Base-by-base conservation (phyloP, 805 yeast species). In the Alloascoidea africana region DNA sequence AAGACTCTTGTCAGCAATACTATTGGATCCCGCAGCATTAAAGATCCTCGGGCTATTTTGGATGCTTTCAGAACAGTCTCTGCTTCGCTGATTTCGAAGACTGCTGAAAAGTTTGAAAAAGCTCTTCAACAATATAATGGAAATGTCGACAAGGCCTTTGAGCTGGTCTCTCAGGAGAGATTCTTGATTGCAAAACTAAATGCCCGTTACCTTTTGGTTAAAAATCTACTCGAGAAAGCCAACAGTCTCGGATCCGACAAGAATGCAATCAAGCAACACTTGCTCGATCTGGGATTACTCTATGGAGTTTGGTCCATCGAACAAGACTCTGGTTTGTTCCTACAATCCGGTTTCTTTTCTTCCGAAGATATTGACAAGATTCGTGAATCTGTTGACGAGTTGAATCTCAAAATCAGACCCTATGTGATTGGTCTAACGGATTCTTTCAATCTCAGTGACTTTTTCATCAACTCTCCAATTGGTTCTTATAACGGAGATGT, bases 401-500 rank as follows among this genome's bases (percentile, higher is more conserved):
- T 75, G 44, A 59, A 79, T 44, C 55, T 62, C 17, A 60, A 59
- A 17, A 53, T 79, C 32, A 66, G 95, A 55, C 70, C 73, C 18
- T 73, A 79, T 49, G 81, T 79, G 39, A 73, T 84, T 54, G 79
- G 81, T 1, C 64, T 82, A 48, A 80, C 94, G 3, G 96, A 86
- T 57, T 69, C 93, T 1, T 86, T 86, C 65, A 73, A 79, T 57
- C 67, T 80, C 44, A 73, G 84, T 32, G 95, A 86, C 59, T 78
- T 68, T 53, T 70, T 80, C 61, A 67, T 86, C 51, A 82, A 85
- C 55, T 75, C 95, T 0, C 76, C 91, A 3, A 68, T 86, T 41
- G 96, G 96, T 35, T 67, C 65, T 40, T 77, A 68, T 56, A 75
- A 81, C 48, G 96, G 96, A 41, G 77, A 86, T 54, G 76, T 83